Evolutionary conservation across 768 basidiomycete species (phyloP), one percentile per base, ranked within the genome.

Genomic region (Agaricus blazei): DNA sequence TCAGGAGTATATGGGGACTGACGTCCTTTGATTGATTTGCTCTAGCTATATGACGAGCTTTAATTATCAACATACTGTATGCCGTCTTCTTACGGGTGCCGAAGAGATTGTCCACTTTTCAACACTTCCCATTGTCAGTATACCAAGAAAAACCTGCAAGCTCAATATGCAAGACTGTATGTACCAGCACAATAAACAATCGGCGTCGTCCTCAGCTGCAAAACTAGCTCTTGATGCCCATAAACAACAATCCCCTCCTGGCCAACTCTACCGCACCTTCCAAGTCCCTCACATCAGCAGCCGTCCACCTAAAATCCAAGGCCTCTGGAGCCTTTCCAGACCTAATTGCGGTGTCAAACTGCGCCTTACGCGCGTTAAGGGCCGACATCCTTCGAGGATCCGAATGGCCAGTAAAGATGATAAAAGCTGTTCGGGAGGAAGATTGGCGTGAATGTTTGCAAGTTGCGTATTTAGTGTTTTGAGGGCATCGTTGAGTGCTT

Each of bases 401-500:
- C 0, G 85, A 84, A 64, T 98, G 93, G 1, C 95, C 94, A 0
- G 88, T 90, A 64, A 97, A 85, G 38, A 98, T 75, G 51, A 98
- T 70, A 23, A 98, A 67, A 0, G 93, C 93, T 0, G 94, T 92
- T 23, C 85, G 82, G 2, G 67, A 0, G 94, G 93, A 0, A 98
- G 79, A 0, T 83, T 67, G 0, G 77, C 72, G 63, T 95, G 84
- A 0, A 98, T 71, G 1, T 70, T 63, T 37, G 70, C 67, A 3
- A 98, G 78, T 6, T 83, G 85, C 0, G 64, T 63, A 68, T 95
- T 80, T 37, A 97, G 76, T 0, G 72, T 62, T 0, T 69, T 55
- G 24, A 89, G 75, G n/a, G 71, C 64, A 9, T 65, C 51, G 0
- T 69, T 54, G 1, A 81, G 63, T 6, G 61, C 59, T 24, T 72